Evolutionary conservation across 2,329 filamentous ascomycete species (phyloP).

Genomic region (Ceratocystis harringtonii): DNA sequence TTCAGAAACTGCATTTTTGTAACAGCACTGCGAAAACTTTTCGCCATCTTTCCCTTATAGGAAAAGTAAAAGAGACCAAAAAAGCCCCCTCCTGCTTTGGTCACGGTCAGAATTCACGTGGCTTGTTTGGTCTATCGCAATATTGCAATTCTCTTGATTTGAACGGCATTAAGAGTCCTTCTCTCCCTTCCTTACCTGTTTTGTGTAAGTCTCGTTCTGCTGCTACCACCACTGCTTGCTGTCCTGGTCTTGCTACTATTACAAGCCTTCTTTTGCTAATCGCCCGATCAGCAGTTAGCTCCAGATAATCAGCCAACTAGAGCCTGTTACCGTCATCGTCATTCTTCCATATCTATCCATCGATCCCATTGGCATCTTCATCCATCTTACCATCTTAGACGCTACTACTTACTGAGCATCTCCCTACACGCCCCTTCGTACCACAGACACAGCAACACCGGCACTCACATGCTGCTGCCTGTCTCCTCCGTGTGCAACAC

Average conservation of each 20-base stretch:
- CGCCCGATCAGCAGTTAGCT: background rate
- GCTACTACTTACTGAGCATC: background rate
- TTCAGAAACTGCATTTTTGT: background rate
- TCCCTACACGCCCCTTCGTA: background rate
- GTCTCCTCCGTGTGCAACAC: background rate
- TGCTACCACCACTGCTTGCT: background rate
- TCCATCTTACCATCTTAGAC: background rate
- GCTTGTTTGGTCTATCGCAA: no score
- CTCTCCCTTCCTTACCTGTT: background rate
- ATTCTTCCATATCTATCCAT: background rate
- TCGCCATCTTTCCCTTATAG: background rate
- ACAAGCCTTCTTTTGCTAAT: no score
- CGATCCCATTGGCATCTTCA: background rate
- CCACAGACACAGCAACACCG: background rate
- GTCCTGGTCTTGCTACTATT: no score
- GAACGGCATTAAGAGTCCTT: no score
- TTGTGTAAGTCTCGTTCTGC: background rate
- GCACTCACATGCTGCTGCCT: background rate
- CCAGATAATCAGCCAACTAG: background rate
- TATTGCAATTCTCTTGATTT: no score
- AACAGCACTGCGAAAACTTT: background rate
- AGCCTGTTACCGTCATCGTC: background rate
- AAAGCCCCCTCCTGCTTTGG: no score
- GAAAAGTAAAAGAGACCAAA: no score
- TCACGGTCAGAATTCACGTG: no score